Evolutionary conservation across 2,329 filamentous ascomycete genomes (phyloP), one percentile per base, ranked within the genome.

Genomic region (Hymenoscyphus linearis): DNA sequence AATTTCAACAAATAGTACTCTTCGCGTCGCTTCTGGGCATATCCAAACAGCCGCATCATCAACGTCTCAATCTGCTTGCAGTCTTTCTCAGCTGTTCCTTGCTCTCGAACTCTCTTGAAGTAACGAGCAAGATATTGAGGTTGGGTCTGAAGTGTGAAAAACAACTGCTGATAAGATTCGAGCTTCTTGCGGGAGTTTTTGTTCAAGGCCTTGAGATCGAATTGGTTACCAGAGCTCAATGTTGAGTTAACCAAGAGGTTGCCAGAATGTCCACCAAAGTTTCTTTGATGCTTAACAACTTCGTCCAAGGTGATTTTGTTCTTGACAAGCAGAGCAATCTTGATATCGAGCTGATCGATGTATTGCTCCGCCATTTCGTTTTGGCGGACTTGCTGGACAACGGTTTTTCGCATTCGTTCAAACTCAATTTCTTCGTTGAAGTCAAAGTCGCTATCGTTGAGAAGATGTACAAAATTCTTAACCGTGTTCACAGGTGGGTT

Each of bases 281-380:
- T 96, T 78, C 89, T 93, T 72, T 99, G 95, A 73, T 98, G 95
- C 70, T 92, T 91, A 60, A 99, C 90, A 31, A 99, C 95, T 76
- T 99, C 96, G 72, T 99, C 95, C 3, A 99, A 82, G 0, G 95
- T 98, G 71, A 99, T 99, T 76, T 99, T 99, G 83, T 99, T 99
- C 82, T 98, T 98, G 70, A 99, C 95, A 18, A 99, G 82, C 2
- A 99, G 83, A 1, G 95, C 95, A 74, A 99, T 99, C 78, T 99
- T 99, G 80, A 99, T 96, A 72, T 99, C 96, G 37, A 99, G 84
- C 73, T 99, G 95, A 70, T 96, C 93, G 68, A 99, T 96, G 72
- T 99, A 99, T 73, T 97, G 92, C 76, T 99, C 95, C 44, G 96
- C 85, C 79, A 96, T 87, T 76, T 99, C 95, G 71, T 99, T 99